phyloP scores from a whole-genome alignment of 2,329 filamentous ascomycete genomes.

The Alternaria gansuensis region DNA sequence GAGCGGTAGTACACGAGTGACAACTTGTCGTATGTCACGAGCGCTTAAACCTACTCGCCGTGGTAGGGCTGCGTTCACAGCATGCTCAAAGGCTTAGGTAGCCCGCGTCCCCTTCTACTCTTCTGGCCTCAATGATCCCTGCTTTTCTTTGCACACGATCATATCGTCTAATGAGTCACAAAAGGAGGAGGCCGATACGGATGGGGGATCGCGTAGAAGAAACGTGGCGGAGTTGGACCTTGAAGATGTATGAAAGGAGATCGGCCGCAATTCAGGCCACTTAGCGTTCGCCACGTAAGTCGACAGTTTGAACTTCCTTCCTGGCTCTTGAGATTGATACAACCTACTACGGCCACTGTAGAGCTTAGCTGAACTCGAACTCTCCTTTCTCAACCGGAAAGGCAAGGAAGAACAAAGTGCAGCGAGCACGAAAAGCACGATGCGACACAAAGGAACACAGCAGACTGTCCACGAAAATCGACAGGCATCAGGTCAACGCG shows the following conservation, averaged over 20 bases:
- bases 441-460: constrained; percentile 34
- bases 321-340: constrained; percentile 35
- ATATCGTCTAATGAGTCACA: constrained; percentile 4
- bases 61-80: constrained; percentile 23
- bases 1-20: constrained; percentile 45
- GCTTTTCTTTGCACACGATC: not conserved
- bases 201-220: constrained; percentile 28
- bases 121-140: constrained; percentile 17
- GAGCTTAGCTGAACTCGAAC: constrained; percentile 13
- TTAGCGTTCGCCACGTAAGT: constrained; percentile 56
- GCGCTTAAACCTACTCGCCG: constrained; percentile 47
- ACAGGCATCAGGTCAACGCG: not conserved
- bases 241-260: constrained; percentile 34
- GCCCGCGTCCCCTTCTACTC: constrained; percentile 32
- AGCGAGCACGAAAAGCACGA: constrained; percentile 30
- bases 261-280: constrained; percentile 52
- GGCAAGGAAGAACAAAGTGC: constrained; percentile 22
- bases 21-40: constrained; percentile 38
- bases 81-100: constrained; percentile 38
- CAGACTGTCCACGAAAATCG: constrained; percentile 26
- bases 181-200: constrained; percentile 16
- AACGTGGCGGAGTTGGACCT: constrained; percentile 7
- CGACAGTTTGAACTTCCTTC: constrained; percentile 30
- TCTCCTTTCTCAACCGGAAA: constrained; percentile 14
- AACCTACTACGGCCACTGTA: constrained; percentile 22